Conservation (phyloP, 2,329 filamentous ascomycete genomes). For the Fusarium torulosum region DNA sequence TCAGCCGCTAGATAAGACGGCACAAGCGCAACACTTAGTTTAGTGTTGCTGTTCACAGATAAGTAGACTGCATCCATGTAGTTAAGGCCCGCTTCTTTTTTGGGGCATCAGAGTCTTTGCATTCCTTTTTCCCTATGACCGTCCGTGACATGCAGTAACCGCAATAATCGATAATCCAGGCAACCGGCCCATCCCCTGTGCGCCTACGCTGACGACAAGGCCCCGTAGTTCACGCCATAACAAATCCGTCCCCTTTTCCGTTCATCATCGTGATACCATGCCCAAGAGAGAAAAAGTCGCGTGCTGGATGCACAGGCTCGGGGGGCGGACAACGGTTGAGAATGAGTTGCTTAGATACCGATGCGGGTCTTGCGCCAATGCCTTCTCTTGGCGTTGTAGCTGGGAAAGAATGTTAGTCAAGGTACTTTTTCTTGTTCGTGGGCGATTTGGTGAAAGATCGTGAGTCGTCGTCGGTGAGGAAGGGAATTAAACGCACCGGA, state of each 20-base stretch:
- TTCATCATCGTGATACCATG: slow-evolving; percentile 49
- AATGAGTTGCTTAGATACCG: slow-evolving; percentile 82
- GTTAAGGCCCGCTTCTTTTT: slow-evolving; percentile 45
- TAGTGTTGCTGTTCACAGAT: slow-evolving; percentile 23
- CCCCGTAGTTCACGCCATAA: slow-evolving; percentile 44
- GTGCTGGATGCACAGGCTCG: slow-evolving; percentile 46
- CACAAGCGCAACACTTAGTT: slow-evolving; percentile 1
- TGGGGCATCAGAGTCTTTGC: slow-evolving; percentile 55
- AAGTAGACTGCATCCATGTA: slow-evolving; percentile 21
- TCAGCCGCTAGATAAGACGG: not conserved
- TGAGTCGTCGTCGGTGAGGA: slow-evolving; percentile 22
- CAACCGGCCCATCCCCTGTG: slow-evolving; percentile 50
- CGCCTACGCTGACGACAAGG: slow-evolving; percentile 32
- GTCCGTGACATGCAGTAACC: slow-evolving; percentile 61
- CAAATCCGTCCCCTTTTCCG: slow-evolving; percentile 37
- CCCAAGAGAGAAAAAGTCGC: slow-evolving; percentile 43
- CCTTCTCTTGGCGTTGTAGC: slow-evolving; percentile 99
- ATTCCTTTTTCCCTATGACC: slow-evolving; percentile 63
- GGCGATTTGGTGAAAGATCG: slow-evolving; percentile 7
- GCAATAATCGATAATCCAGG: slow-evolving; percentile 56
- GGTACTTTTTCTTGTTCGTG: slow-evolving; percentile 7
- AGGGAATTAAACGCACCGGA: slow-evolving; percentile 80
- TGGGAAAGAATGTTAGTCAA: slow-evolving; percentile 57
- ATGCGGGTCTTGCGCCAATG: slow-evolving; percentile 99
- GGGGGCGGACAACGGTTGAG: slow-evolving; percentile 46